Evolutionary conservation across 306 rosid genomes (phyloP).

Genomic region (Casuarina cunninghamiana): DNA sequence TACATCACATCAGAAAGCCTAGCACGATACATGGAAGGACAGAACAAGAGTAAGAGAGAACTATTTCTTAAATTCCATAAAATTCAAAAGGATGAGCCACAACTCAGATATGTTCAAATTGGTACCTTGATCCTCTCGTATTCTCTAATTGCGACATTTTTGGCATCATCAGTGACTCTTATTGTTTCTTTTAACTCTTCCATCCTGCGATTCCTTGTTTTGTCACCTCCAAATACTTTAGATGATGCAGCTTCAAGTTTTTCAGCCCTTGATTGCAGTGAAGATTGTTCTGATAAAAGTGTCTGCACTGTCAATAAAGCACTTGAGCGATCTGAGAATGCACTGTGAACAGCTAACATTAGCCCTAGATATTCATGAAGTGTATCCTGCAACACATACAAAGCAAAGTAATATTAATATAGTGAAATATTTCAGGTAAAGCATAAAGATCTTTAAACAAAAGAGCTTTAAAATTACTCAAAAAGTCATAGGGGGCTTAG

Average conservation of each 20-base stretch:
- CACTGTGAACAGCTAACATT: constrained; percentile 81
- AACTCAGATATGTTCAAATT: background rate
- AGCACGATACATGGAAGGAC: background rate
- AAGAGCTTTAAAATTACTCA: constrained; percentile 4
- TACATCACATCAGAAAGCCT: background rate
- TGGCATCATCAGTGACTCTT: constrained; percentile 78
- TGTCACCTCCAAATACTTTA: constrained; percentile 88
- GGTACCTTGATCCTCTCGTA: constrained; percentile 89
- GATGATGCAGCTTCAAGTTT: constrained; percentile 89
- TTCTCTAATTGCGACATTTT: constrained; percentile 77
- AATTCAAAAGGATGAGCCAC: background rate
- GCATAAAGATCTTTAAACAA: background rate
- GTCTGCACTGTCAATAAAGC: constrained; percentile 91
- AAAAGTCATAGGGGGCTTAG: background rate
- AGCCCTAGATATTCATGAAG: constrained; percentile 96
- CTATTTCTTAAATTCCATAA: background rate
- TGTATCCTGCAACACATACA: constrained; percentile 66
- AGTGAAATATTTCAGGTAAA: background rate
- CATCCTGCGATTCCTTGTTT: constrained; percentile 65
- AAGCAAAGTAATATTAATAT: background rate
- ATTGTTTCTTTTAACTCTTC: constrained; percentile 88
- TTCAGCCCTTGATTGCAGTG: constrained; percentile 78
- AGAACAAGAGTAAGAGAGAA: background rate
- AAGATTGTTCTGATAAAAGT: constrained; percentile 72
- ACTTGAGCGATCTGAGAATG: constrained; percentile 86